Evolutionary conservation across 192 early-diverging fungal genomes (phyloP).

Genomic region (Thoreauomyces humboldtii): DNA sequence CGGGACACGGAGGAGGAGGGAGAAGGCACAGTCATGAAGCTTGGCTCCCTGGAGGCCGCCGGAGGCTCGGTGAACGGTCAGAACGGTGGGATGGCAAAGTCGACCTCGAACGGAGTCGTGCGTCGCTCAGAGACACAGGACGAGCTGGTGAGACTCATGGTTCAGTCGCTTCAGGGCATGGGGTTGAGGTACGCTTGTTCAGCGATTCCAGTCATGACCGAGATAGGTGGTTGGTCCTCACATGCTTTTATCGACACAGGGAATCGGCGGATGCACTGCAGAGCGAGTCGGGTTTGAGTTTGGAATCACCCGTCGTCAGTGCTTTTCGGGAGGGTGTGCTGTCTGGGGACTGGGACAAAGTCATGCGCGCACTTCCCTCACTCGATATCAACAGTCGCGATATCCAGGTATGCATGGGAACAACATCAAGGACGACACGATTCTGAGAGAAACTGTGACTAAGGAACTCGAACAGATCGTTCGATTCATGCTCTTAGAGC

Average conservation of each 20-base stretch:
- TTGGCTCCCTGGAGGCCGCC: neutral
- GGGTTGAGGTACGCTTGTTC: constrained; percentile 74
- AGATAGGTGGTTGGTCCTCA: neutral
- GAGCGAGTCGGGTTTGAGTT: constrained; percentile 72
- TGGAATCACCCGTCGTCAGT: constrained; percentile 70
- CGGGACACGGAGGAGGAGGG: neutral
- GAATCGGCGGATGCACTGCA: constrained; percentile 69
- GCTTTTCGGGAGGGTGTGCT: constrained; percentile 73
- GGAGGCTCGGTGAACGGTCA: neutral
- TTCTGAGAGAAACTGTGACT: no score
- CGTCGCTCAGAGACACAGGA: constrained; percentile 28
- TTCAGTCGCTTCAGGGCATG: constrained; percentile 81
- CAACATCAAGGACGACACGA: no score
- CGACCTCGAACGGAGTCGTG: neutral
- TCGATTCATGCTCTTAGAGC: constrained; percentile 76
- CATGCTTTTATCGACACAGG: constrained; percentile 28
- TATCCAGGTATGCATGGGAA: neutral
- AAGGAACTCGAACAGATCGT: no score
- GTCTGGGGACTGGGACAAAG: constrained; percentile 72
- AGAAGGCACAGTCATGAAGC: constrained; percentile 2
- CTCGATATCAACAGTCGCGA: constrained; percentile 32
- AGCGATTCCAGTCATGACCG: neutral
- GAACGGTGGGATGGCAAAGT: neutral
- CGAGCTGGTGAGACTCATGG: constrained; percentile 84
- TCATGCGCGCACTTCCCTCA: constrained; percentile 56